Evolutionary conservation across 2,329 filamentous ascomycete genomes (phyloP).

Genomic region (Claviceps africana): DNA sequence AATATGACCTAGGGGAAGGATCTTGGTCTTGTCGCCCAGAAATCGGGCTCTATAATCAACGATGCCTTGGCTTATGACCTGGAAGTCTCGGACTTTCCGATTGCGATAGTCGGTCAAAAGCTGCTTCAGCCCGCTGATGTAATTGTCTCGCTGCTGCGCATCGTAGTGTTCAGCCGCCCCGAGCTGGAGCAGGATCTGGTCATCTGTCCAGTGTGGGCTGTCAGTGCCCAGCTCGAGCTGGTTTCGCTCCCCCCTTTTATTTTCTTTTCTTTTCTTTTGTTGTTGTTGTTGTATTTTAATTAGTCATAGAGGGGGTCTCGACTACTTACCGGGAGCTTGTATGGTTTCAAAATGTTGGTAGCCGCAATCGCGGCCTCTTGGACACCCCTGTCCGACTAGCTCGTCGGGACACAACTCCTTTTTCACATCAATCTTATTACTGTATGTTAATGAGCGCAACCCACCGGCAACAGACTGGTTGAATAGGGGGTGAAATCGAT

Average conservation of each 20-base stretch:
- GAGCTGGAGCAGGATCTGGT: slow-evolving; percentile 58
- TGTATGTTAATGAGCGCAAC: slow-evolving; percentile 83
- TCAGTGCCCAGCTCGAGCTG: slow-evolving; percentile 31
- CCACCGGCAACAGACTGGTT: slow-evolving; percentile 56
- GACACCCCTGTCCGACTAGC: slow-evolving; percentile 52
- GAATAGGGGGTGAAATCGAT: slow-evolving; percentile 77
- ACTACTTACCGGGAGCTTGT: slow-evolving; percentile 23
- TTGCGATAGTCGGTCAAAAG: slow-evolving; percentile 46
- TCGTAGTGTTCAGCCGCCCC: slow-evolving; percentile 52
- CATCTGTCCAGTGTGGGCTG: slow-evolving; percentile 40
- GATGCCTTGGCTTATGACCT: slow-evolving; percentile 52
- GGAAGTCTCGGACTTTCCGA: slow-evolving; percentile 50
- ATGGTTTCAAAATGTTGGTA: slow-evolving; percentile 58
- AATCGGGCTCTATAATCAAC: slow-evolving; percentile 53
- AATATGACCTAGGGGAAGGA: slow-evolving; percentile 43
- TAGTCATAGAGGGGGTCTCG: slow-evolving; percentile 8
- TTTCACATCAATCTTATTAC: slow-evolving; percentile 69
- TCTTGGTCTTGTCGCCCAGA: slow-evolving; percentile 47
- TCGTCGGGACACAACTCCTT: slow-evolving; percentile 67
- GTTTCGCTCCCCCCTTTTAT: slow-evolving; percentile 6
- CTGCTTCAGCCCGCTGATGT: slow-evolving; percentile 47
- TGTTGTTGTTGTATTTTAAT: slow-evolving; percentile 1
- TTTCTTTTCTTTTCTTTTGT: neutral
- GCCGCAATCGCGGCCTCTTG: slow-evolving; percentile 55
- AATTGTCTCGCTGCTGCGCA: slow-evolving; percentile 45